phyloP scores from a whole-genome alignment of 352 stramenopile genomes.

The Pythium rishiriense region DNA sequence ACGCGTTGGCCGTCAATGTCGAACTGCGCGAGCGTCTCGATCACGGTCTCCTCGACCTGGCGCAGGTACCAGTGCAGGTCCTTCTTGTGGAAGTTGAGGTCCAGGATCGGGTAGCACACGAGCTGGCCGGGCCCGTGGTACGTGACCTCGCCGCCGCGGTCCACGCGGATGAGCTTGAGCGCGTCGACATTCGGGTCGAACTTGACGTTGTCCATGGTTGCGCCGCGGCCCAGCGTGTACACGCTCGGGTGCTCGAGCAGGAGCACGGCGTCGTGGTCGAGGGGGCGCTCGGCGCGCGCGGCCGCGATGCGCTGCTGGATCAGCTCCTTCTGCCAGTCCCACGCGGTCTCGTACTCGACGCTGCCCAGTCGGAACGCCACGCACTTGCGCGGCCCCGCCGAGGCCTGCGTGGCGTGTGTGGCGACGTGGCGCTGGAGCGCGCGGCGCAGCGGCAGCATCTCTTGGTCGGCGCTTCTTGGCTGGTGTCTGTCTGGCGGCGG shows the following conservation, averaged over 20 bases:
- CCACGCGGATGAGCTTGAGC: constrained; percentile 94
- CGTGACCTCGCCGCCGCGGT: constrained; percentile 98
- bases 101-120: constrained; percentile 97
- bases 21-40: constrained; percentile 88
- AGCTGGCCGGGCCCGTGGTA: constrained; percentile 98
- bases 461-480: not conserved
- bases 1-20: constrained; percentile 90
- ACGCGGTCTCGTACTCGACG: constrained; percentile 85
- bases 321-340: constrained; percentile 87
- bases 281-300: constrained; percentile 38
- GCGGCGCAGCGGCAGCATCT: constrained; percentile 3
- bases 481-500: no score
- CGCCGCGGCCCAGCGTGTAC: constrained; percentile 95
- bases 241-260: constrained; percentile 96
- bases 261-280: constrained; percentile 85
- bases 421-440: constrained; percentile 10
- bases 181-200: constrained; percentile 52
- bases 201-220: constrained; percentile 63
- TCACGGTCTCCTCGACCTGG: constrained; percentile 95
- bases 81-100: constrained; percentile 93
- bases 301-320: constrained; percentile 75
- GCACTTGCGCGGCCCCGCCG: constrained; percentile 42
- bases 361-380: constrained; percentile 64
- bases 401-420: not conserved
- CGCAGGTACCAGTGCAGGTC: constrained; percentile 98